A percentile compares a stretch with the other conserved stretches of the same genome.
Evolutionary conservation across 2,329 filamentous ascomycete genomes (phyloP).

Genomic region (Beauveria bassiana): DNA sequence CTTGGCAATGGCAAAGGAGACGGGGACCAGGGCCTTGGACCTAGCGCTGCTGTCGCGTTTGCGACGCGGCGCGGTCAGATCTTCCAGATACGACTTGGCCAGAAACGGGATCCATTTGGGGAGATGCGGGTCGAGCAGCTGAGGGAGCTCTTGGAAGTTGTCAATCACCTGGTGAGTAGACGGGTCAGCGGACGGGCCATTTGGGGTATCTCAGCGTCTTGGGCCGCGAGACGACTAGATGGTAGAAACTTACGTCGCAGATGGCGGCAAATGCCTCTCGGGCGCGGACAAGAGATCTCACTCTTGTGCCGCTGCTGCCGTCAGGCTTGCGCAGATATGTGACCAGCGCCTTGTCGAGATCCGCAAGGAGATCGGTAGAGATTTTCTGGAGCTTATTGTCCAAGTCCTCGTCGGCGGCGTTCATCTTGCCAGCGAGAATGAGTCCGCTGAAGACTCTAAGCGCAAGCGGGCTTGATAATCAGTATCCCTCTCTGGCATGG

Average conservation of each 20-base stretch:
- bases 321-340: slow-evolving; percentile 46
- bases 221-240: slow-evolving; percentile 3
- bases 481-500: neutral
- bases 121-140: slow-evolving; percentile 81
- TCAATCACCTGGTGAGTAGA: slow-evolving; percentile 53
- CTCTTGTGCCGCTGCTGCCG: slow-evolving; percentile 30
- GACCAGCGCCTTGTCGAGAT: slow-evolving; percentile 46
- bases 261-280: slow-evolving; percentile 42
- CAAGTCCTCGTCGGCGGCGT: slow-evolving; percentile 50
- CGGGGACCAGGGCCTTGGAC: slow-evolving; percentile 40
- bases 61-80: slow-evolving; percentile 39
- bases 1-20: slow-evolving; percentile 65
- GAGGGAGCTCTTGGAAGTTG: slow-evolving; percentile 90
- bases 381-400: slow-evolving; percentile 56
- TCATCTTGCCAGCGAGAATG: slow-evolving; percentile 35
- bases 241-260: slow-evolving; percentile 30
- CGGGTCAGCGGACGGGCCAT: slow-evolving; percentile 6
- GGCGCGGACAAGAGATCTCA: slow-evolving; percentile 42
- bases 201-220: neutral
- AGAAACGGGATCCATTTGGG: slow-evolving; percentile 67
- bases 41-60: slow-evolving; percentile 17
- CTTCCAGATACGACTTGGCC: slow-evolving; percentile 66
- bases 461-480: neutral
- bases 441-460: neutral
- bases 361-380: slow-evolving; percentile 50